Evolutionary conservation across 805 yeast genomes (phyloP).

Genomic region (Kuraishia capsulata): DNA sequence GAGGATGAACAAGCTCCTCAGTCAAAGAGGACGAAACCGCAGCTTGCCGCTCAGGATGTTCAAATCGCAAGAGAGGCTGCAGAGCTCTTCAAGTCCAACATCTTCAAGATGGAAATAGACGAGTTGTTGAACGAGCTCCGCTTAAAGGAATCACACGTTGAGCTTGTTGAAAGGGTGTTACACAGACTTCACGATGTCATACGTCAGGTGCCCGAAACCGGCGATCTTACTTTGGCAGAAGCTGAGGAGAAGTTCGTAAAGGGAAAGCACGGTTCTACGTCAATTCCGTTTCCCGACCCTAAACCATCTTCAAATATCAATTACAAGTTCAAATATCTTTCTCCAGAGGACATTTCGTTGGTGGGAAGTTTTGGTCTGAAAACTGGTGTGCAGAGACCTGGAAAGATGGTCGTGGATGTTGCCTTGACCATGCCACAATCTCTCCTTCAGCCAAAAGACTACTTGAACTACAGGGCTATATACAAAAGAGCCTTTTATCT

Average conservation of each 20-base stretch:
- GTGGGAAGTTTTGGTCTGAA: constrained; percentile 88
- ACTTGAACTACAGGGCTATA: constrained; percentile 78
- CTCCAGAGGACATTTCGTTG: constrained; percentile 69
- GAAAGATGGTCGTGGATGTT: constrained; percentile 66
- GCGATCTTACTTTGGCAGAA: constrained; percentile 43
- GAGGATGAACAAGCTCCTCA: constrained; percentile 9
- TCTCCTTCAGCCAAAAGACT: constrained; percentile 79
- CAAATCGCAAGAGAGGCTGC: constrained; percentile 92
- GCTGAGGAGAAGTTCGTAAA: constrained; percentile 45
- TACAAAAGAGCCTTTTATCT: constrained; percentile 86
- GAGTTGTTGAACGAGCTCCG: constrained; percentile 77
- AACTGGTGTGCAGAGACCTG: constrained; percentile 58
- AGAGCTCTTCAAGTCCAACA: constrained; percentile 88
- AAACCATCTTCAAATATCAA: constrained; percentile 60
- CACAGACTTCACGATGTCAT: constrained; percentile 66
- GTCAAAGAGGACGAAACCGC: constrained; percentile 2
- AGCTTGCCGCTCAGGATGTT: constrained; percentile 67
- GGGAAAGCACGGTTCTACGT: constrained; percentile 30
- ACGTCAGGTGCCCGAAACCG: constrained; percentile 51
- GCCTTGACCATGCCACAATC: constrained; percentile 72
- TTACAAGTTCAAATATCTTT: constrained; percentile 57
- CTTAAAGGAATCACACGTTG: constrained; percentile 58
- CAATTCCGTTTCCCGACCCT: constrained; percentile 87
- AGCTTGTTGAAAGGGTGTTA: constrained; percentile 62
- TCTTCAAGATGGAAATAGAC: constrained; percentile 91